Base-by-base conservation (phyloP, 2,329 filamentous ascomycete species). In the Diaporthe vaccinii region DNA sequence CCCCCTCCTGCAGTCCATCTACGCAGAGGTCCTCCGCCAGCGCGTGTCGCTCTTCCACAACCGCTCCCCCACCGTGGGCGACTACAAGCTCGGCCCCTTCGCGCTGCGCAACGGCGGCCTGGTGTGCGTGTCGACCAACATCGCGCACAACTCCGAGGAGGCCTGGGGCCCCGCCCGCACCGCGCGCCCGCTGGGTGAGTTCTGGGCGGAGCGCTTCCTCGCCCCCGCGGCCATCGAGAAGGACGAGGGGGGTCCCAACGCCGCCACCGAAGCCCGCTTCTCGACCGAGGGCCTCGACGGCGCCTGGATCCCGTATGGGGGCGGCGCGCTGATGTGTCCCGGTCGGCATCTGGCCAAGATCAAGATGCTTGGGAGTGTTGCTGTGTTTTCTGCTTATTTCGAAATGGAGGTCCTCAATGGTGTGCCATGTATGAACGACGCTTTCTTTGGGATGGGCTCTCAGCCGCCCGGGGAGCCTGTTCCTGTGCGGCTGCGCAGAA, bases 21-120 rank as follows among this genome's bases (percentile, higher is more conserved):
- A 67, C 61, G 44, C 41, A 20, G 61, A 67, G 25, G 39, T 49
- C 39, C 61, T 67, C 61, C 61, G 61, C 61, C 61, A 44, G 15
- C 61, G 61, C 14, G 44, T 67, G 41, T 44, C 39, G 1, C 17
- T 46, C 2, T 46, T 67, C 39, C 39, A 44, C 61, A 67, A 46
- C 44, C 61, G 61, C 15, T 31, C 61, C 17, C 28, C 61, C 9
- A 31, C 39, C 8, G 39, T 44, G 9, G 44, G 39, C 15, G 39
- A 67, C 25, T 44, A 46, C 39, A 31, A 31, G 25, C 61, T 67
- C 25, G 61, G 61, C 4, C 41, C 61, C 15, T 67, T 28, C 25
- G 46, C 22, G n/a, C 15, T 67, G 8, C 39, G 25, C 1, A 31
- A 17, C n/a, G 41, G 41, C 36, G 41, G 36, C 22, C 59, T 46